Evolutionary conservation across 2,329 filamentous ascomycete genomes (phyloP), one percentile per base, ranked within the genome.

Genomic region (Sphaerulina vaccinii): DNA sequence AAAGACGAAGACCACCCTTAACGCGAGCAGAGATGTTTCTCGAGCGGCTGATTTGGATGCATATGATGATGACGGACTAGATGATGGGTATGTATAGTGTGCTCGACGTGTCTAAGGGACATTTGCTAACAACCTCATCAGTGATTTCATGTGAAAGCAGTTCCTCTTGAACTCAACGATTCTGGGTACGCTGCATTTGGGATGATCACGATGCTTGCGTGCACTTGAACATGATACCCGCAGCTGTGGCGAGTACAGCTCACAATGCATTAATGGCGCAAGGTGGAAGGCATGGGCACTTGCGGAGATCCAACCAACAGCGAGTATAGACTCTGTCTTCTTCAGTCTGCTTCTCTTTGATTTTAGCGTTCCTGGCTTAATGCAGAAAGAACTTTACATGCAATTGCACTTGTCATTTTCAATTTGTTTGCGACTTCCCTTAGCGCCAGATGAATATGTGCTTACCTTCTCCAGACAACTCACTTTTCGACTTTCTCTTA

Each of bases 1-100:
- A 56, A 97, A 97, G 84, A 95, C 87, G 33, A 99, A 99, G 84
- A 83, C 88, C 15, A 86, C 83, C 5, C 77, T 97, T 43, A 87
- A 88, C 49, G 84, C 87, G 53, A 75, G 73, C 66, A 75, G 86
- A 67, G 74, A 79, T 74, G 70, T 79, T 65, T 73, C 70, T 64
- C 69, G 64, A 58, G 73, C 74, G 43, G 79, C 84, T 13, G 92
- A 97, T 71, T 84, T 82, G n/a, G 82, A 80, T 51, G 77, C 83
- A 41, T 96, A 97, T 66, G 88, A 89, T 23, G 87, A 90, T 49
- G 87, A 89, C 35, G 77, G 70, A 55, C 89, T 89, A 67, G 92
- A 88, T 74, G 92, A 95, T n/a, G n/a, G n/a, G 82, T 89, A 78
- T 79, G 90, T 85, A 43, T 22, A 24, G 43, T 29, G 2, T 6